Evolutionary conservation across 1,284 basidiomycete genomes (phyloP), one percentile per base, ranked within the genome.

Genomic region (Sporisorium iseilematis-ciliati): DNA sequence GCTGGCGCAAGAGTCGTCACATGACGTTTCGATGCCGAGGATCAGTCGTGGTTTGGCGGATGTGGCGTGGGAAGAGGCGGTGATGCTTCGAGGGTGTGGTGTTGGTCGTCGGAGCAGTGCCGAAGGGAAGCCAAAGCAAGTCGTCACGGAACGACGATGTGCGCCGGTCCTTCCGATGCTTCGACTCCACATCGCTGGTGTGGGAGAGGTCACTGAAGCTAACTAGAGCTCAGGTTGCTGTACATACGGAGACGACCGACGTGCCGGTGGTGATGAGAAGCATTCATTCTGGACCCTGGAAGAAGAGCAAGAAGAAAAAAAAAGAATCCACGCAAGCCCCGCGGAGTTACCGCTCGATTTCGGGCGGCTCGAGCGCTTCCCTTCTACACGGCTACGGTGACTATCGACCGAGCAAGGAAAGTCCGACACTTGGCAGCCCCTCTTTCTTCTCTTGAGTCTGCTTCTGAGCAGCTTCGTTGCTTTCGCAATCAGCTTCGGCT

Each of bases 1-100:
- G 21, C 75, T 65, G 0, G 80, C 83, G 53, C 83, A 84, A 4
- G 82, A 84, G 59, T 84, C 83, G 51, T 84, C 83, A 57, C 83
- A 84, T 8, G 82, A 83, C 11, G 81, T 81, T 42, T 84, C 82
- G 26, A 84, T 83, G 40, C 82, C 82, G 2, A 84, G 72, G 16
- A 84, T 76, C 21, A 71, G 51, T 25, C 58, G 41, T 5, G 62
- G 50, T 20, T 43, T 41, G 29, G 23, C n/a, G 11, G 42, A 10
- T 21, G 35, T 38, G 35, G 35, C 35, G 35, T 38, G 35, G 35
- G 35, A 38, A 14, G 1, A 2, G 35, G 48, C 35, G 45, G n/a
- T 25, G 21, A 43, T 10, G 8, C 48, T 5, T 49, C 21, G 51
- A 35, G 6, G 21, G 11, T 16, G 14, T 12, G 26, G 11, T 3